These are phyloP conservation scores for Aspergillus carlsbadensis DNA, from an alignment of 495 filamentous ascomycete genomes.

Conservation along the genomic window DNA sequence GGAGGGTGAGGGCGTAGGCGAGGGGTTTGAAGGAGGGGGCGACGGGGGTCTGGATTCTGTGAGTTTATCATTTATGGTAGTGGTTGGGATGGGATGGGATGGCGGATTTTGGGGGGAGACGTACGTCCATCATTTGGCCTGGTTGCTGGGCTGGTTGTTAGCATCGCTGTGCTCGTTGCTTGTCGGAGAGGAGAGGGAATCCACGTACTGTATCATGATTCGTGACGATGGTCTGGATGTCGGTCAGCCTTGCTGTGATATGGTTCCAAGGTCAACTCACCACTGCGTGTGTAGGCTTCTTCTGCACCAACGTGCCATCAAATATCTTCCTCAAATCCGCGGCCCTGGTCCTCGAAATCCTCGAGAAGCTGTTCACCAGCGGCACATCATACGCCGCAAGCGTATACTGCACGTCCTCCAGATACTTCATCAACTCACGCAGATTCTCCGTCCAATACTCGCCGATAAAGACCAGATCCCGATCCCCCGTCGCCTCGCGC, in stretches of 20 bases:
- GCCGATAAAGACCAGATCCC: conserved; percentile 64
- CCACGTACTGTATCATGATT: conserved; percentile 45
- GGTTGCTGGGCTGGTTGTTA: conserved; percentile 47
- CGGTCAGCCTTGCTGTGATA: not conserved
- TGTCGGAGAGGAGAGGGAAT: not conserved
- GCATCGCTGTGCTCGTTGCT: not conserved
- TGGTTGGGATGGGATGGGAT: not conserved
- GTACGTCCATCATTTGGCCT: conserved; percentile 54
- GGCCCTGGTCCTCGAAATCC: conserved; percentile 44
- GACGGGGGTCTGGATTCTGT: conserved; percentile 51
- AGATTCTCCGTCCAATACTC: conserved; percentile 70
- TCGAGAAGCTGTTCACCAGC: conserved; percentile 62
- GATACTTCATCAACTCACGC: conserved; percentile 51
- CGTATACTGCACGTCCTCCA: conserved; percentile 56
- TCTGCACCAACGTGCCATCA: conserved; percentile 55
- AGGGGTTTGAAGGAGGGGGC: conserved; percentile 56
- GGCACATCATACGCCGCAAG: conserved; percentile 69
- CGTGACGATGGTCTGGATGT: conserved; percentile 35
- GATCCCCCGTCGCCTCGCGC: conserved; percentile 37
- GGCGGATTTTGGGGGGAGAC: conserved; percentile 6
- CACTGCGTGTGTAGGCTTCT: conserved; percentile 58
- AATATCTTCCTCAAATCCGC: conserved; percentile 64
- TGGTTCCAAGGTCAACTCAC: too few relatives aligned
- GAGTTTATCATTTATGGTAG: too few relatives aligned
- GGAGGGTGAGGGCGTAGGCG: conserved; percentile 64